Percentiles rank a stretch among this genome's conserved stretches.
These are phyloP conservation scores for Phaeoacremonium minimum DNA, from an alignment of 2,329 filamentous ascomycete species.

Conservation along the genomic window DNA sequence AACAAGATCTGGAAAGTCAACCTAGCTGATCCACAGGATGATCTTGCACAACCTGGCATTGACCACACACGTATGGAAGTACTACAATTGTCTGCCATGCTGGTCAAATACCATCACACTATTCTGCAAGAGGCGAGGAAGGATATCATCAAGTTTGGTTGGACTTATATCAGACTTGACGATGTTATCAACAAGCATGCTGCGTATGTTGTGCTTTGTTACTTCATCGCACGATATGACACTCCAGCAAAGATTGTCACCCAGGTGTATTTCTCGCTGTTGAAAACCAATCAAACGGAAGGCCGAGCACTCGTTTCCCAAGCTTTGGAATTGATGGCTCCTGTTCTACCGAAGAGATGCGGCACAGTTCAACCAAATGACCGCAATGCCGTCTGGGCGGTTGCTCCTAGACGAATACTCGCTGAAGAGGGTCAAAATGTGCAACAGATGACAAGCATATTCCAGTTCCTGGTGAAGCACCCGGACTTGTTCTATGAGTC, in stretches of 20 bases:
- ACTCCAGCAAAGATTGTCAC: conserved; percentile 93
- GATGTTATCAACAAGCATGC: conserved; percentile 99
- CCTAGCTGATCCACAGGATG: conserved; percentile 75
- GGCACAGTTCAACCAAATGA: conserved; percentile 59
- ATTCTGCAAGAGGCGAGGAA: conserved; percentile 89
- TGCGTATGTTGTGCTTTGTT: conserved; percentile 93
- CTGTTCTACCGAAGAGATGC: conserved; percentile 83
- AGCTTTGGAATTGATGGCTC: conserved; percentile 90
- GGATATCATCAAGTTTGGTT: conserved; percentile 98
- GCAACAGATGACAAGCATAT: conserved; percentile 95
- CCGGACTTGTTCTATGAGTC: conserved; percentile 93
- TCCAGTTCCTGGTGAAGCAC: conserved; percentile 92
- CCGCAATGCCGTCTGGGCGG: conserved; percentile 79
- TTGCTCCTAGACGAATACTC: conserved; percentile 83
- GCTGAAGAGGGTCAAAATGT: conserved; percentile 93
- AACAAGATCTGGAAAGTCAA: conserved; percentile 93
- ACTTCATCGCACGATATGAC: conserved; percentile 96
- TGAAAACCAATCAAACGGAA: conserved; percentile 93
- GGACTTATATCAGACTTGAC: conserved; percentile 97
- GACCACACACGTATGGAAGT: conserved; percentile 96
- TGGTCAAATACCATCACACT: conserved; percentile 90
- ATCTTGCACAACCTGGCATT: conserved; percentile 77
- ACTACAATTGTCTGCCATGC: conserved; percentile 86
- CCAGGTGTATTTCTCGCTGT: conserved; percentile 87
- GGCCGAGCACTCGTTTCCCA: conserved; percentile 89